Percentiles rank a stretch among this genome's conserved stretches.
phyloP scores from a whole-genome alignment of 2,329 filamentous ascomycete species.

The Aspergillus ustus region DNA sequence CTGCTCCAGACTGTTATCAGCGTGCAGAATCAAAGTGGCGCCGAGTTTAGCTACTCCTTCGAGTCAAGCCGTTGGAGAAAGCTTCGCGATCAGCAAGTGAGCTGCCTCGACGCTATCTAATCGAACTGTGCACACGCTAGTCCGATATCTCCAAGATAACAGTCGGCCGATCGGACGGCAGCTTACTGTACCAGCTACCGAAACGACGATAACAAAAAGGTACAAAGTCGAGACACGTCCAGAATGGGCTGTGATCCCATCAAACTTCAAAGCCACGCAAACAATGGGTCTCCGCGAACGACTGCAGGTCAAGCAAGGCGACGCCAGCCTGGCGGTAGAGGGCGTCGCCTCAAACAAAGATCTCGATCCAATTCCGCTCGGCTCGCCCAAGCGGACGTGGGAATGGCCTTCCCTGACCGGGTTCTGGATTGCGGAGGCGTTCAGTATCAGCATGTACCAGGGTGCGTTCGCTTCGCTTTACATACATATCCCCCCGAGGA shows the following conservation, averaged over 20 bases:
- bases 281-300: slow-evolving; percentile 20
- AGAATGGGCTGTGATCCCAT: background rate
- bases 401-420: slow-evolving; percentile 18
- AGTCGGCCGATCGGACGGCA: background rate
- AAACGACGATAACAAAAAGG: background rate
- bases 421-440: slow-evolving; percentile 22
- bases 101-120: background rate
- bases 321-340: slow-evolving; percentile 7
- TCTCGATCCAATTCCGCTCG: slow-evolving; percentile 17
- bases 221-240: background rate
- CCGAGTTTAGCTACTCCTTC: background rate
- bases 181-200: background rate
- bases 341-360: slow-evolving; percentile 19
- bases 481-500: background rate
- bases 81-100: background rate
- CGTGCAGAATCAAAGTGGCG: background rate
- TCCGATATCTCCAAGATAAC: slow-evolving; percentile 5
- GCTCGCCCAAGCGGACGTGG: slow-evolving; percentile 18
- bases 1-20: background rate
- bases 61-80: slow-evolving; percentile 1
- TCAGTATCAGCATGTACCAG: slow-evolving; percentile 23
- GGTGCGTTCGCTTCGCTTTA: slow-evolving; percentile 9
- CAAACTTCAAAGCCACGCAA: background rate
- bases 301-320: slow-evolving; percentile 18
- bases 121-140: background rate